These are phyloP conservation scores for Zygoascus sp. DNA, from an alignment of 1,139 yeast genomes.

Conservation along the genomic window DNA sequence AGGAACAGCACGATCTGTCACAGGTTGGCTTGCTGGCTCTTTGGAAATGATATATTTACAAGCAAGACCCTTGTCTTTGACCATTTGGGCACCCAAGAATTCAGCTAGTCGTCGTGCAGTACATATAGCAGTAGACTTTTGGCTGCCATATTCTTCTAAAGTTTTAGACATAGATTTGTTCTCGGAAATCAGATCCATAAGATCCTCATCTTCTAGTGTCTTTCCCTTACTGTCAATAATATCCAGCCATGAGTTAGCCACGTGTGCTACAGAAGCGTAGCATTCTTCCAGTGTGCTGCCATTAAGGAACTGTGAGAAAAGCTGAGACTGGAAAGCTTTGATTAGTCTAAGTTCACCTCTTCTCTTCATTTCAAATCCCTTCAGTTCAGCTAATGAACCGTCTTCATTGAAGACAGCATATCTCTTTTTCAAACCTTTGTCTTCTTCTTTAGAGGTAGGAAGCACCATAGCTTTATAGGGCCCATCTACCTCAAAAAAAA, in stretches of 20 bases:
- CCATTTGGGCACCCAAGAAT: slow-evolving; percentile 96
- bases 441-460: slow-evolving; percentile 97
- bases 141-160: slow-evolving; percentile 80
- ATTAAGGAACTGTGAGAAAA: slow-evolving; percentile 83
- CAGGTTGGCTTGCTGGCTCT: slow-evolving; percentile 80
- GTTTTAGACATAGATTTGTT: slow-evolving; percentile 94
- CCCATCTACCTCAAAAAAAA: slow-evolving; percentile 97
- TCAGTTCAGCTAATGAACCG: slow-evolving; percentile 89
- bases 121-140: slow-evolving; percentile 92
- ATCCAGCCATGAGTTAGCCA: slow-evolving; percentile 95
- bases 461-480: slow-evolving; percentile 97
- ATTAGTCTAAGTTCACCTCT: slow-evolving; percentile 94
- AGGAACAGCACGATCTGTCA: slow-evolving; percentile 94
- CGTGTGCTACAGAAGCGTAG: slow-evolving; percentile 83
- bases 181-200: slow-evolving; percentile 92
- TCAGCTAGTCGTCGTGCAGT: slow-evolving; percentile 93
- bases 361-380: slow-evolving; percentile 94
- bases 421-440: slow-evolving; percentile 91
- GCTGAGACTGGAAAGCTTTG: slow-evolving; percentile 92
- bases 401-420: slow-evolving; percentile 96
- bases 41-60: slow-evolving; percentile 90
- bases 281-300: slow-evolving; percentile 77
- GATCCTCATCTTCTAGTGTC: slow-evolving; percentile 88
- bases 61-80: slow-evolving; percentile 91
- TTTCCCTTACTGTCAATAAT: slow-evolving; percentile 84